Base-by-base conservation (phyloP, 257 asterid genomes). In the Ocimum tenuiflorum region DNA sequence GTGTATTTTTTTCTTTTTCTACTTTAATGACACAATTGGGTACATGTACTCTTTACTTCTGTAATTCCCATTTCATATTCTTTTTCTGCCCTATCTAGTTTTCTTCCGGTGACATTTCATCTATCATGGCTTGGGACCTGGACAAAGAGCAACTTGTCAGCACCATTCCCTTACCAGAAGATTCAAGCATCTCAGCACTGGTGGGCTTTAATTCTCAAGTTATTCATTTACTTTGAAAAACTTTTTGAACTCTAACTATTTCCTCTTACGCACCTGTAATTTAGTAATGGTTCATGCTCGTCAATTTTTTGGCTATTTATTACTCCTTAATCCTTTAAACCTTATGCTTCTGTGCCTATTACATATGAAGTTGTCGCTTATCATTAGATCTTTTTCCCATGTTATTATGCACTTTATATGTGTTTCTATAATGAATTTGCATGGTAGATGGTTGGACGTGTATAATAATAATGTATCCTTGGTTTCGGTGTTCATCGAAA, bases 61-160 rank as follows among this genome's bases (percentile, higher is more conserved):
- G 14, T 58, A 13, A 36, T 67, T 14, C 55, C 38, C 9, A 10
- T 7, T 35, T 31, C 36, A 59, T 82, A 53, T 35, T 50, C 60
- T 33, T 77, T 48, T 73, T 49, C 45, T 67, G 12, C 56, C 36
- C 15, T 62, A 17, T 50, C 36, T 78, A 94, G 99, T 94, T 85
- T 72, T 79, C 96, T 38, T 83, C 96, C 19, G 95, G 95, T 56
- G 99, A 86, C 52, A 79, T 79, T 71, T 94, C 99, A 41, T 86
- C 97, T 22, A 83, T 94, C 77, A 78, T 82, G 95, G 88, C 89
- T 60, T 94, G 99, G 99, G 99, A 94, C 83, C 82, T 94, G 83
- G 99, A 94, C 62, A 94, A 86, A 73, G 99, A 94, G 78, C 96
- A 86, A 71, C 96, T 94, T 74, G 85, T 86, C 57, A 78, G 62